These are phyloP conservation scores for Hyphopichia khmerensis DNA, from an alignment of 1,139 yeast genomes.

Conservation along the genomic window DNA sequence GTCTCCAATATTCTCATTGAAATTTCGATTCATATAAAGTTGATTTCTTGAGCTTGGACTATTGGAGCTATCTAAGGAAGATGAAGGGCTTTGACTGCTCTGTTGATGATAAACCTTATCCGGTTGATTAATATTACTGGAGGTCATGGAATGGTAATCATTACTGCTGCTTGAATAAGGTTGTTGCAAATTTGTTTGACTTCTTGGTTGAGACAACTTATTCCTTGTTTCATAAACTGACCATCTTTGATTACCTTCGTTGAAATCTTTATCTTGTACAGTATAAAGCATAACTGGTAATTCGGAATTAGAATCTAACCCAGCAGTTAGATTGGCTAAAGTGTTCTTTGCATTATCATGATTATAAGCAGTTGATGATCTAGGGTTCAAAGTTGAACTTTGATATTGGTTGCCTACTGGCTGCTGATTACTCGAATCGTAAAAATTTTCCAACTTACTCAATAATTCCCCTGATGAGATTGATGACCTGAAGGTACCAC, in stretches of 20 bases:
- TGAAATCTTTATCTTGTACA: conserved; percentile 27
- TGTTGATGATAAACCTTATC: not conserved
- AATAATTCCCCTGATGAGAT: conserved; percentile 40
- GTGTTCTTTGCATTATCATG: conserved; percentile 2
- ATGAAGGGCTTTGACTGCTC: not conserved
- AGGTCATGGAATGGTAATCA: not conserved
- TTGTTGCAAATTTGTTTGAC: not conserved
- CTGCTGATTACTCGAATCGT: conserved; percentile 1
- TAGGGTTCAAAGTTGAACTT: not conserved
- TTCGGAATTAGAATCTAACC: conserved; percentile 24
- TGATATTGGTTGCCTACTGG: not conserved
- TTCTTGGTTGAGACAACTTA: not conserved
- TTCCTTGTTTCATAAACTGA: conserved; percentile 21
- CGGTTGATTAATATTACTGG: not conserved
- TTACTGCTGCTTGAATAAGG: not conserved
- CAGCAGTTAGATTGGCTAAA: conserved; percentile 22
- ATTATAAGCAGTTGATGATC: conserved; percentile 4
- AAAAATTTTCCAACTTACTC: conserved; percentile 22
- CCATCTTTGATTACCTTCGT: conserved; percentile 27
- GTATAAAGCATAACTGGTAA: conserved; percentile 30
- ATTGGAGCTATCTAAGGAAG: not conserved
- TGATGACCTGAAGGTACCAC: conserved; percentile 20
- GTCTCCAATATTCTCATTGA: conserved; percentile 1
- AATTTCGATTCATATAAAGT: not conserved
- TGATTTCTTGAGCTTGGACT: not conserved